Base-by-base conservation (phyloP, 2,329 filamentous ascomycete genomes). In the Juglanconis sp. region DNA sequence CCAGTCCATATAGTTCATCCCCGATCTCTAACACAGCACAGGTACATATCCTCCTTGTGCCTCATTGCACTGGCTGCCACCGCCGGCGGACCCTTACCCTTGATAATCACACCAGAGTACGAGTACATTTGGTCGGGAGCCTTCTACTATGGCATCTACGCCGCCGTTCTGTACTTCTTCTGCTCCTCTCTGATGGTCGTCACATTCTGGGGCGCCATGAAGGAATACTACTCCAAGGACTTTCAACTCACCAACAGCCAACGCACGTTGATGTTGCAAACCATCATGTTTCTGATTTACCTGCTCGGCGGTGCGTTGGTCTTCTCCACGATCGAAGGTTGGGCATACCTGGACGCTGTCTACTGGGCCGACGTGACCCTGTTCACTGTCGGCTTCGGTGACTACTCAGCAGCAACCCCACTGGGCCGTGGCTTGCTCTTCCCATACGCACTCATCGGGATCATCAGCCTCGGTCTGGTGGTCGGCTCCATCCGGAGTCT, bases 181-280 rank as follows among this genome's bases (percentile, higher is more conserved):
- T 88, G 90, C 56, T 89, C 90, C 0, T 85, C 88, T 50, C 81
- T 96, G 42, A 86, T 96, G 73, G 83, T 89, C 65, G 74, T 91
- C 58, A 96, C 94, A 30, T 91, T 94, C 76, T 81, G 87, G 59
- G 92, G 92, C 8, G 93, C 92, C 51, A 83, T 85, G 15, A 68
- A 70, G 0, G 79, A 79, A 1, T 89, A 91, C 66, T 96, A 96
- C 68, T 82, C 82, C 6, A 88, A 91, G 66, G 87, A 92, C 68
- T 96, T 96, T 66, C 79, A 83, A 65, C 79, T 96, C 31, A 93
- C 89, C 0, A 84, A 87, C 56, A 89, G 88, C 63, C 93, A 97
- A 72, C 84, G 93, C 9, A 96, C 91, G 0, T 77, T 97, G 30
- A 96, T 97, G 79, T 76, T 96, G 34, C 93, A 97, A 73, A 96